Evolutionary conservation across 768 basidiomycete species (phyloP), one percentile per base, ranked within the genome.

Genomic region (Pilatotrama ljubarskyi): DNA sequence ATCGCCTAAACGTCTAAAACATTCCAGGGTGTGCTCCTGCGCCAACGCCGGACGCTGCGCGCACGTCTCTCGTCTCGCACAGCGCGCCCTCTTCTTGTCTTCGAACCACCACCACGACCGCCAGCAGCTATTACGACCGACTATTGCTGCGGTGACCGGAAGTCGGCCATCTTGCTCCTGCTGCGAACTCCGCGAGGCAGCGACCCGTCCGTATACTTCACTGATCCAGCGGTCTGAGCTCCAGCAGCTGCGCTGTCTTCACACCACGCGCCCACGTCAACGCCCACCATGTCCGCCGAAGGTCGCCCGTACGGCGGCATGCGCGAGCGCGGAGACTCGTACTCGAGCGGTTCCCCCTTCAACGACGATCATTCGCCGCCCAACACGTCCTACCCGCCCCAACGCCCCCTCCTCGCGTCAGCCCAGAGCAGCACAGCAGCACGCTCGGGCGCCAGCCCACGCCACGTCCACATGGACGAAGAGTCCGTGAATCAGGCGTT

Each of bases 241-340:
- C n/a, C 29, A 25, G 26, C 32, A 5, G 37, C n/a, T 22, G 22
- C 50, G 20, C 50, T 18, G 17, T 4, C 20, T 7, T 8, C 10
- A 36, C 44, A 3, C 20, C 50, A 3, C 9, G n/a, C 13, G n/a
- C n/a, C n/a, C n/a, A n/a, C n/a, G n/a, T n/a, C n/a, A n/a, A 24
- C 18, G 5, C 20, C 36, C 20, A 53, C 32, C 18, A 51, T 46
- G 49, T 42, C 42, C 20, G 49, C 29, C 20, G 51, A 41, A 54
- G 62, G 49, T 20, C 63, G 32, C 59, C 58, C 57, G 59, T 67
- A 36, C 64, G 49, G 58, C 51, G 37, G 41, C 48, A 17, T 63
- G 40, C 48, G 41, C 55, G 58, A 58, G 40, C 50, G 43, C 52
- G 50, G 35, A 56, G 56, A 58, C 35, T 59, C 62, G 25, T 59